Percentiles rank a stretch among this genome's conserved stretches.
Conservation (phyloP, 495 filamentous ascomycete species). For the Penicillium maclennaniae region DNA sequence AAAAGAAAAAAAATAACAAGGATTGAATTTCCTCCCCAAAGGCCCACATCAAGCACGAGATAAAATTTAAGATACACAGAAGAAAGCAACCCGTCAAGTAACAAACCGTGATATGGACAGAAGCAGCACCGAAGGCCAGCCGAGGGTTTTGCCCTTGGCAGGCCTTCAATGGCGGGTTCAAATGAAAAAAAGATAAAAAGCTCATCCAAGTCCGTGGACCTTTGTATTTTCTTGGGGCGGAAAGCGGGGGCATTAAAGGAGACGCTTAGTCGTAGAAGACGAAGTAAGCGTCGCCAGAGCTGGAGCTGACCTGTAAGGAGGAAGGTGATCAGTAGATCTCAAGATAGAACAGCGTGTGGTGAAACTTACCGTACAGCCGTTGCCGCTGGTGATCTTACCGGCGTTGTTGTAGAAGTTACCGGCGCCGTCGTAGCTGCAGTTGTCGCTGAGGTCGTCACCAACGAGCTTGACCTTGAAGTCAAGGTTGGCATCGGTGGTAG, state of each 20-base stretch:
- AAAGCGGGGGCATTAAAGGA: background rate
- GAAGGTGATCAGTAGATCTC: slow-evolving; percentile 8
- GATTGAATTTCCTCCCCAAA: slow-evolving; percentile 25
- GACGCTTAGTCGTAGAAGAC: slow-evolving; percentile 35
- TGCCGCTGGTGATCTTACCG: slow-evolving; percentile 36
- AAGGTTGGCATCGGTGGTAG: slow-evolving; percentile 57
- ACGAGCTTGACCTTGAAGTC: slow-evolving; percentile 70
- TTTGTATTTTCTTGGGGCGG: slow-evolving; percentile 2
- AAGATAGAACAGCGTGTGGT: background rate
- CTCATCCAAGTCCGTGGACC: slow-evolving; percentile 10
- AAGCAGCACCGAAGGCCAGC: slow-evolving; percentile 13
- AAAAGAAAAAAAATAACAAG: slow-evolving; percentile 30
- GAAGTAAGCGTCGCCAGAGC: slow-evolving; percentile 46
- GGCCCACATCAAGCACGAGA: slow-evolving; percentile 31
- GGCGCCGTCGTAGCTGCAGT: slow-evolving; percentile 63
- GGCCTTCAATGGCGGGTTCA: background rate
- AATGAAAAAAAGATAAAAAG: slow-evolving; percentile 10
- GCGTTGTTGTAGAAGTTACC: slow-evolving; percentile 51
- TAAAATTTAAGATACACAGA: slow-evolving; percentile 46
- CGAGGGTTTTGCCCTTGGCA: slow-evolving; percentile 17
- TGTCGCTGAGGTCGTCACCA: slow-evolving; percentile 59
- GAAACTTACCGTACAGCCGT: slow-evolving; percentile 65
- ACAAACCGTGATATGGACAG: slow-evolving; percentile 31
- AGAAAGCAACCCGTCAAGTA: slow-evolving; percentile 26
- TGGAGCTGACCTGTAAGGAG: slow-evolving; percentile 36